Evolutionary conservation across 164 flowering plant species (phyloP).

Genomic region (Annona squamosa): DNA sequence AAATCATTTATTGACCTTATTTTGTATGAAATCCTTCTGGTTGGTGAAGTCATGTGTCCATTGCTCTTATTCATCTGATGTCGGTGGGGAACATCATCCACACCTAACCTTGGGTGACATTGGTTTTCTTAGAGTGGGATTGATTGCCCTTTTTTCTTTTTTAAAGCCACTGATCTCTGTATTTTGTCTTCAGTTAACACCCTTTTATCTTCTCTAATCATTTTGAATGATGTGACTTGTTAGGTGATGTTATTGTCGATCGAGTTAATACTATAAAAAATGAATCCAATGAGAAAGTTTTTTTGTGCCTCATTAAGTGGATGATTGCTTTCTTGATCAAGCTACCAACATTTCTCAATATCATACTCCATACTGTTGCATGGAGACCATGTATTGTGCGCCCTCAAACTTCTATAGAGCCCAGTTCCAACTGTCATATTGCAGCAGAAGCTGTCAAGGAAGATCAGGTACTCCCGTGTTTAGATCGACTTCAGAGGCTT

Average conservation of each 20-base stretch:
- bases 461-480: slow-evolving; percentile 47
- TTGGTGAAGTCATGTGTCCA: too few species aligned
- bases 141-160: too few species aligned
- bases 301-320: not conserved
- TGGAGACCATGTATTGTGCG: slow-evolving; percentile 9
- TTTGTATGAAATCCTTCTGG: too few species aligned
- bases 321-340: slow-evolving; percentile 18
- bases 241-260: not conserved
- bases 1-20: too few species aligned
- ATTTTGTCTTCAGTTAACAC: too few species aligned
- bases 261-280: slow-evolving; percentile 2
- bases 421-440: slow-evolving; percentile 16
- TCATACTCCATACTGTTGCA: slow-evolving; percentile 11
- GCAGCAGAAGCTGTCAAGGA: slow-evolving; percentile 30
- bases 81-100: too few species aligned
- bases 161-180: too few species aligned
- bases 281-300: not conserved
- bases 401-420: slow-evolving; percentile 26
- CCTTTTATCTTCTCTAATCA: too few species aligned
- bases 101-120: too few species aligned
- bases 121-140: too few species aligned
- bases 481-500: slow-evolving; percentile 73
- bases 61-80: too few species aligned
- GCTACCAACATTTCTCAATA: slow-evolving; percentile 16
- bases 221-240: not conserved